Base-by-base conservation (phyloP, 306 rosid genomes). In the Betula pendula region DNA sequence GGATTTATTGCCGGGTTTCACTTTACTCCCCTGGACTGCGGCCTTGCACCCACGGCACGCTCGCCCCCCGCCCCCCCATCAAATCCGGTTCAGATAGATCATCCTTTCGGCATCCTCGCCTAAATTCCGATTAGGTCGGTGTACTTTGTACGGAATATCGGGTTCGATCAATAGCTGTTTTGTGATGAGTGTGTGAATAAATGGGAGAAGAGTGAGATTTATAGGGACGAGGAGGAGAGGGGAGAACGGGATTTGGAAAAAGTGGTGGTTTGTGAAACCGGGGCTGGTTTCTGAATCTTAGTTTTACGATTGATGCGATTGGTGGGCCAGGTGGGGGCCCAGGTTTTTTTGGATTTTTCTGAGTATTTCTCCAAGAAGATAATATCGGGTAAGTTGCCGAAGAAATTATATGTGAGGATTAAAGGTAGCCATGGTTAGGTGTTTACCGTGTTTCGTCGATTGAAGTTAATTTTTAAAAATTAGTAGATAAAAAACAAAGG, bases 11-110 rank as follows among this genome's bases (percentile, higher is more conserved):
- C 95, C 92, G 19, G 90, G 79, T 77, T 87, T 88, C 90, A 85
- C 80, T 67, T 71, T 85, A 51, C 74, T 81, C 71, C 82, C 89
- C 4, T 89, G 92, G 19, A 90, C 97, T 5, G 91, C 69, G 93
- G 73, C 88, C 87, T 29, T 90, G 92, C 0, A 83, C n/a, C 95
- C 51, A 85, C 92, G 1, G 89, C 75, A 92, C 95, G 50, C 93
- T 89, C 17, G 92, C n/a, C n/a, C n/a, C n/a, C n/a, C n/a, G n/a
- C n/a, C n/a, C 91, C 49, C 91, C 97, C 90, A 90, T 83, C 93
- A 87, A 19, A 88, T 83, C 58, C 91, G 68, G 86, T 79, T 81
- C 31, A 95, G 51, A 67, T 83, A 87, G 81, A 87, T 87, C 97
- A 90, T 92, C 0, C 14, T 15, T 5, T 63, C 59, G 44, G 4